phyloP scores from a whole-genome alignment of 306 rosid species.

The Citrullus colocynthis region DNA sequence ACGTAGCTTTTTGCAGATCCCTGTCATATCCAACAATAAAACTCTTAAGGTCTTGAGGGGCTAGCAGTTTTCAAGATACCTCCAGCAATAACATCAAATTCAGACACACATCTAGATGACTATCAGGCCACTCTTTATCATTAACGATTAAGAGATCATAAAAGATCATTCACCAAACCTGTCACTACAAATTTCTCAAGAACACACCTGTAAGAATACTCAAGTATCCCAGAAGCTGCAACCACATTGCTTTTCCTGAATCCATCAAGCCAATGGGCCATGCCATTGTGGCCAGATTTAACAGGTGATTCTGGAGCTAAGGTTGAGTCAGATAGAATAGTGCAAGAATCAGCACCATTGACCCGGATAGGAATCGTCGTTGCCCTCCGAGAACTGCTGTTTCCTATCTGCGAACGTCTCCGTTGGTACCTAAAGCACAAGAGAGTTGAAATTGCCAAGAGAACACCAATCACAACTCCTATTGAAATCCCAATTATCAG shows the following conservation, averaged over 20 bases:
- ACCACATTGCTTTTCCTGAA: slow-evolving; percentile 60
- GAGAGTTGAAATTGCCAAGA: slow-evolving; percentile 64
- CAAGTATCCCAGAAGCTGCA: slow-evolving; percentile 84
- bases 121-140: background rate
- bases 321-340: slow-evolving; percentile 75
- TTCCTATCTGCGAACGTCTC: slow-evolving; percentile 83
- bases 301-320: slow-evolving; percentile 91
- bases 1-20: slow-evolving; percentile 94
- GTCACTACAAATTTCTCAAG: background rate
- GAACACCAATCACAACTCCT: slow-evolving; percentile 86
- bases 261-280: slow-evolving; percentile 73
- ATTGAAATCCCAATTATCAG: slow-evolving; percentile 84
- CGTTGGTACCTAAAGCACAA: slow-evolving; percentile 74
- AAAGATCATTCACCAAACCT: slow-evolving; percentile 1
- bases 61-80: background rate
- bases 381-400: slow-evolving; percentile 87
- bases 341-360: slow-evolving; percentile 77
- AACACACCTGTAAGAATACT: slow-evolving; percentile 82
- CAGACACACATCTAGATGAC: background rate
- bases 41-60: background rate
- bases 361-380: slow-evolving; percentile 76
- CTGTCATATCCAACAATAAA: slow-evolving; percentile 20
- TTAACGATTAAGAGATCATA: background rate
- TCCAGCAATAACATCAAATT: background rate
- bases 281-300: slow-evolving; percentile 49